Evolutionary conservation across 2,329 filamentous ascomycete species (phyloP), one percentile per base, ranked within the genome.

Genomic region (Didymellaceae sp.): DNA sequence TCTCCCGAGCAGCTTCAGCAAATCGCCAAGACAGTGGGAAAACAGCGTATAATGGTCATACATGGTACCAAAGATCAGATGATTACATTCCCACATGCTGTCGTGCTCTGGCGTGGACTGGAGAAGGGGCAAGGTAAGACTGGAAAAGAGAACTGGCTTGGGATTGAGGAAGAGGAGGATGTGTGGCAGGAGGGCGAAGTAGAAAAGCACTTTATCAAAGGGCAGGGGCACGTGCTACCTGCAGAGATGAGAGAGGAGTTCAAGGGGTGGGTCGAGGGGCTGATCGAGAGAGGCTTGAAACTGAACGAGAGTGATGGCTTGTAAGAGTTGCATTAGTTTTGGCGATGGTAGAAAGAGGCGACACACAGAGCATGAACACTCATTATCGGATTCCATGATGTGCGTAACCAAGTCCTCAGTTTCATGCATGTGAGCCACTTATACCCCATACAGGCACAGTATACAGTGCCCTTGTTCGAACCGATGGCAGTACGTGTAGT

Each of bases 61-160:
- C 91, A 96, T 72, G 91, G 91, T 6, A 86, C 82, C 0, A 74
- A 74, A 8, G 91, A 96, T 72, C 78, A 79, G n/a, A 91, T 96
- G 88, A 87, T 96, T 59, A 84, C 82, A 4, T 78, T 86, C 38
- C 80, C 80, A 5, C 89, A 94, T 67, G 90, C 84, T 0, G 75
- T 84, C 65, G 82, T 87, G 70, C 72, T 96, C 57, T 83, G 88
- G 49, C 78, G 84, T 41, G 81, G 82, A 34, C 65, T 96, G 58
- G 89, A 90, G 1, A 69, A 85, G 78, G 48, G 77, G 67, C 53
- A 65, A 35, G 66, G 66, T 0, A 61, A 57, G 47, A 71, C 68
- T 1, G 66, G 69, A 5, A 63, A 57, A 37, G 68, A 72, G 63
- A 66, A 65, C 22, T 68, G 61, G 67, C 38, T 69, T 11, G 71